A percentile compares a stretch with the other conserved stretches of the same genome.
These are phyloP conservation scores for Penstemon davidsonii DNA, from an alignment of 257 asterid species.

Conservation along the genomic window DNA sequence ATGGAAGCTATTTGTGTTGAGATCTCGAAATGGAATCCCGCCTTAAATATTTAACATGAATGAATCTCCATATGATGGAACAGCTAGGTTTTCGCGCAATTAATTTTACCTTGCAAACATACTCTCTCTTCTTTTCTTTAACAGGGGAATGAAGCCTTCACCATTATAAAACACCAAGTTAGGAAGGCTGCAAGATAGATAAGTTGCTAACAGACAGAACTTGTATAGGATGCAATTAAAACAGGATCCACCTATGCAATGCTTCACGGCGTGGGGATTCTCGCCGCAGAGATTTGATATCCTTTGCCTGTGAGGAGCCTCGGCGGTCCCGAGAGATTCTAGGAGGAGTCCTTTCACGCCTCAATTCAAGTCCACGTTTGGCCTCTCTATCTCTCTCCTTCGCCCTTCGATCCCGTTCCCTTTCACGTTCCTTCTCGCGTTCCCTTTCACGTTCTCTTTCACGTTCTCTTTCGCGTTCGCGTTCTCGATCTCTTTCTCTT, in stretches of 20 bases:
- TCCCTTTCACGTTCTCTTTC: slow-evolving; percentile 46
- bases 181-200: slow-evolving; percentile 67
- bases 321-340: slow-evolving; percentile 78
- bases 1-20: slow-evolving; percentile 13
- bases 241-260: slow-evolving; percentile 85
- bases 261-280: slow-evolving; percentile 87
- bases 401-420: slow-evolving; percentile 60
- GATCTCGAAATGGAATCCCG: slow-evolving; percentile 33
- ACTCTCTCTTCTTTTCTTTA: slow-evolving; percentile 89
- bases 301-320: slow-evolving; percentile 73
- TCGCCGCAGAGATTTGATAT: slow-evolving; percentile 58
- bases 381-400: slow-evolving; percentile 67
- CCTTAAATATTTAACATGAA: slow-evolving; percentile 23
- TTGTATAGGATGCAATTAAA: slow-evolving; percentile 54
- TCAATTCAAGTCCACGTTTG: slow-evolving; percentile 60
- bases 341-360: slow-evolving; percentile 72
- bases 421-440: slow-evolving; percentile 52
- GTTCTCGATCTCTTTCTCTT: slow-evolving; percentile 48
- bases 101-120: slow-evolving; percentile 90
- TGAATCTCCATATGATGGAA: slow-evolving; percentile 41
- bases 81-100: slow-evolving; percentile 47
- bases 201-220: slow-evolving; percentile 64
- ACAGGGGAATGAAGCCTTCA: slow-evolving; percentile 98
- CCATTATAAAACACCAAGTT: slow-evolving; percentile 78
- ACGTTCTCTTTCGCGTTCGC: slow-evolving; percentile 61